Base-by-base conservation (phyloP, 108 stramenopile genomes). In the Skeletonema costatum region DNA sequence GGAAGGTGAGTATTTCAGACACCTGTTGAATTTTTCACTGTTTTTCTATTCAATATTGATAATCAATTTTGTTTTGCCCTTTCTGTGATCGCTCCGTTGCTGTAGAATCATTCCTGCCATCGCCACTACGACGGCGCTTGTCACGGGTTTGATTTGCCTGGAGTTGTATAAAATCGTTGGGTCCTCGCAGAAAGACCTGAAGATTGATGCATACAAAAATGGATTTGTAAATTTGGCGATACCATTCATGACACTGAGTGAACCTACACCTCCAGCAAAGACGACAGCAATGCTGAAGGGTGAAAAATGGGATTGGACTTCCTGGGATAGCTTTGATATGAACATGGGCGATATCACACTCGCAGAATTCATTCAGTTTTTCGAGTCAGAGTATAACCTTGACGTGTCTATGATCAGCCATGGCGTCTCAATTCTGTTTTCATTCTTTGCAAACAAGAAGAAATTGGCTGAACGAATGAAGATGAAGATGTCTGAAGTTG, bases 51-150 rank as follows among this genome's bases (percentile, higher is more conserved):
- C 25, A 60, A 62, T 64, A 4, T 64, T 59, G 50, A 51, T 13
- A 19, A 7, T 66, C 35, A 19, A 29, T 13, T 66, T 32, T 32
- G 11, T 19, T 29, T 7, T 19, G 9, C 41, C 7, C 0, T 73
- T n/a, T 61, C 46, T 51, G 32, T 3, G 14, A 66, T 39, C 32
- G 19, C 1, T 50, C 4, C 16, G 12, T 61, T 13, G 21, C 60
- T 32, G 36, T 32, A 95, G 96, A 68, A 99, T 99, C 81, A 99
- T 98, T 71, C 99, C 99, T 13, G 99, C 99, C 31, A 99, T 99
- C 84, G 97, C 99, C 48, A 99, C 99, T 17, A 99, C 98, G 17
- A 99, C 99, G 12, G 98, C 99, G 5, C 84, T 99, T 73, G 99
- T 98, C 63, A 97, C 99, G 0, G 99, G 99, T 46, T 78, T 98